These are phyloP conservation scores for Striga asiatica DNA, from an alignment of 257 asterid species.

Conservation along the genomic window DNA sequence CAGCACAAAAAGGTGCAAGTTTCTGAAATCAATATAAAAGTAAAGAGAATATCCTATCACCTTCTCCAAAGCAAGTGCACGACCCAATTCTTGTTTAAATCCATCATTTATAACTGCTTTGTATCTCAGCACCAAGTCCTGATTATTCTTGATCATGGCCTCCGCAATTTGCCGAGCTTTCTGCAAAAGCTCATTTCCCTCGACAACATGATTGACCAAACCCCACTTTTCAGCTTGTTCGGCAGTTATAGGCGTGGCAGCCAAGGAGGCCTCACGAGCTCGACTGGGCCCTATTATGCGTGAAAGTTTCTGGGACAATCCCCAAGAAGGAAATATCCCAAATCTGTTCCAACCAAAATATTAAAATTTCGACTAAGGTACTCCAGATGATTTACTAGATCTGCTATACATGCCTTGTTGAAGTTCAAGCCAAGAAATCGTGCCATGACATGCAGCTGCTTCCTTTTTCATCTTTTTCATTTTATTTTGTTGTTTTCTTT, in stretches of 20 bases:
- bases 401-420: too few species aligned
- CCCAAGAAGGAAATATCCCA: conserved; percentile 99
- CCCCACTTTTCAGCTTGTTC: conserved; percentile 96
- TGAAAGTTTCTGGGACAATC: conserved; percentile 89
- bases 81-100: conserved; percentile 55
- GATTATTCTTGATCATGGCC: conserved; percentile 76
- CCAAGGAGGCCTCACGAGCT: conserved; percentile 76
- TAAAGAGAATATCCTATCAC: conserved; percentile 21
- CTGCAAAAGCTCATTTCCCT: conserved; percentile 48
- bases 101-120: conserved; percentile 86
- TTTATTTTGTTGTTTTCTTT: too few species aligned
- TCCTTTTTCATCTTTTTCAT: too few species aligned
- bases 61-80: conserved; percentile 86
- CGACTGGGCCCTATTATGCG: conserved; percentile 76
- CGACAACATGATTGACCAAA: conserved; percentile 84
- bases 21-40: not conserved
- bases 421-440: too few species aligned
- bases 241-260: conserved; percentile 62
- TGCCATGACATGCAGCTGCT: too few species aligned
- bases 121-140: conserved; percentile 67
- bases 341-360: conserved; percentile 41
- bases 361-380: not conserved
- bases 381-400: not conserved
- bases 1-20: too few species aligned
- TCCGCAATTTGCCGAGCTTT: conserved; percentile 74